These are phyloP conservation scores for Fomes fomentarius DNA, from an alignment of 1,284 basidiomycete species.

Conservation along the genomic window DNA sequence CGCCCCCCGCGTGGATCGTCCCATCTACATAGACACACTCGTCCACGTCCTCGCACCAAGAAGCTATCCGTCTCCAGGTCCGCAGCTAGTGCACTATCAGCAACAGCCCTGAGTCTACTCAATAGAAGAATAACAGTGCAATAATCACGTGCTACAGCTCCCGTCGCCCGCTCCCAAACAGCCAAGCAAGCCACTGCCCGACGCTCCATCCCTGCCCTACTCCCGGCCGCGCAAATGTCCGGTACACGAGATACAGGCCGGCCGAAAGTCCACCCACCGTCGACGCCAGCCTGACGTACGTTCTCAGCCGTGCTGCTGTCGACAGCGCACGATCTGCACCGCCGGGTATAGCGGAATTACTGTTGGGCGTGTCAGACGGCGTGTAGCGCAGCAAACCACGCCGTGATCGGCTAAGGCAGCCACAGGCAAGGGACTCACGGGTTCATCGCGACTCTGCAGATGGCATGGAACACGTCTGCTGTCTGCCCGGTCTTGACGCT, in stretches of 20 bases:
- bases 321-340: slow-evolving; percentile 76
- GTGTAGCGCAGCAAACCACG: slow-evolving; percentile 16
- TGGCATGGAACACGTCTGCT: slow-evolving; percentile 89
- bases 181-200: slow-evolving; percentile 59
- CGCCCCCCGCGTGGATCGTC: background rate
- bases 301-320: slow-evolving; percentile 64
- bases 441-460: slow-evolving; percentile 84
- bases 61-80: slow-evolving; percentile 11
- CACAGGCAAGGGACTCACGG: slow-evolving; percentile 53
- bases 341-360: slow-evolving; percentile 74
- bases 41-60: too few species aligned
- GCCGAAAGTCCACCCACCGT: slow-evolving; percentile 71
- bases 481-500: slow-evolving; percentile 85
- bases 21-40: background rate
- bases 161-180: slow-evolving; percentile 44
- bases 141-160: slow-evolving; percentile 31
- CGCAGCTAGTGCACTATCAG: slow-evolving; percentile 1
- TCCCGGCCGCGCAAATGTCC: slow-evolving; percentile 66
- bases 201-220: slow-evolving; percentile 55
- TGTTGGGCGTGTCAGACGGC: slow-evolving; percentile 31
- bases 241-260: slow-evolving; percentile 68
- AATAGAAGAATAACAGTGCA: slow-evolving; percentile 13
- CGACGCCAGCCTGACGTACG: slow-evolving; percentile 71
- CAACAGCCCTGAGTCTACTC: slow-evolving; percentile 4
- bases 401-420: slow-evolving; percentile 18